Percentiles rank a stretch among this genome's conserved stretches.
Conservation (phyloP, 75 land plant genomes). For the Selaginella moellendorffii region DNA sequence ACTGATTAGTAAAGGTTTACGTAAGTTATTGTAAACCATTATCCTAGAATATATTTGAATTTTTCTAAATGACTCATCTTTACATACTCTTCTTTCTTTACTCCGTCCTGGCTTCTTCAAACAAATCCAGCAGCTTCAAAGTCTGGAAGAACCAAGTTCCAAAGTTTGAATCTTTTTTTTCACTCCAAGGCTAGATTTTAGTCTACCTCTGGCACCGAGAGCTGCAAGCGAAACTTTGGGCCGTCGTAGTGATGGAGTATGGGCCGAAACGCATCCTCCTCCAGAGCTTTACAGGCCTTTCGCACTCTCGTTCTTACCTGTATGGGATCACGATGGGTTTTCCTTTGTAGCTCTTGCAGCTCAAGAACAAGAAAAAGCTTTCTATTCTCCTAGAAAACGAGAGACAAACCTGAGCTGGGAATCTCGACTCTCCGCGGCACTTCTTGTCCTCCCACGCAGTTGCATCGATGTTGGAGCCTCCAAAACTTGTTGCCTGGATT, state of each 20-base stretch:
- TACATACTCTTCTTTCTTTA: too few species aligned
- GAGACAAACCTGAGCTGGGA: slow-evolving; percentile 63
- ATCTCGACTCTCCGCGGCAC: slow-evolving; percentile 74
- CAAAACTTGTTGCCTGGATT: slow-evolving; percentile 62
- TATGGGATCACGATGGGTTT: too few species aligned
- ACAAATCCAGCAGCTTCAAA: background rate
- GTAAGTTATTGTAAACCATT: too few species aligned
- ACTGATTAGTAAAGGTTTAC: too few species aligned
- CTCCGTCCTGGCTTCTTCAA: background rate
- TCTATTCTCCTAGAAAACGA: background rate
- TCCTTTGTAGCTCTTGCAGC: background rate
- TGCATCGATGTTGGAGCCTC: slow-evolving; percentile 78
- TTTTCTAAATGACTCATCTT: too few species aligned
- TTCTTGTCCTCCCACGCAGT: slow-evolving; percentile 90
- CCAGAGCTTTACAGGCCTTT: slow-evolving; percentile 26
- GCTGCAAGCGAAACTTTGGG: slow-evolving; percentile 35
- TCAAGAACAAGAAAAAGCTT: background rate
- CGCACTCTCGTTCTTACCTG: slow-evolving; percentile 27
- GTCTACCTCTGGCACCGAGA: slow-evolving; percentile 16
- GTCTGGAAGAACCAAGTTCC: background rate
- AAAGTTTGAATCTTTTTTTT: too few species aligned
- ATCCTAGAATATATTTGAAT: too few species aligned
- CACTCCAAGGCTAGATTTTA: background rate
- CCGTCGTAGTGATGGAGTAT: slow-evolving; percentile 37
- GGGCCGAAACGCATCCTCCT: slow-evolving; percentile 40